Conservation (phyloP, 768 basidiomycete genomes). For the Russula compacta region DNA sequence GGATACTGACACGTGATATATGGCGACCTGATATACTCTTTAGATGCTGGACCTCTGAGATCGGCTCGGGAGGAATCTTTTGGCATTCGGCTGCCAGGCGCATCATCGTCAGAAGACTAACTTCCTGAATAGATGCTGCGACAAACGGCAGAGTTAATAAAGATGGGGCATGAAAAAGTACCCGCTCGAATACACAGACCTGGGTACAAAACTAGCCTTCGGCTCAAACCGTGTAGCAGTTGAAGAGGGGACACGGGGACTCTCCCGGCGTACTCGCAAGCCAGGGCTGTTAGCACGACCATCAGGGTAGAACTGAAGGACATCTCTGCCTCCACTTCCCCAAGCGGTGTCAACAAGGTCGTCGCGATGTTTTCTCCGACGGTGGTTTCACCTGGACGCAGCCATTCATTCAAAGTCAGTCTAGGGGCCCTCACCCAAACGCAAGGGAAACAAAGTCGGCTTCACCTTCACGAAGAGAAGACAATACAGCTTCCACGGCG, state of each 20-base stretch:
- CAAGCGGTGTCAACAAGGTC: slow-evolving; percentile 10
- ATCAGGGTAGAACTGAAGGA: slow-evolving; percentile 46
- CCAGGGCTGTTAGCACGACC: slow-evolving; percentile 58
- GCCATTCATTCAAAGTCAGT: background rate
- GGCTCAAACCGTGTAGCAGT: slow-evolving; percentile 39
- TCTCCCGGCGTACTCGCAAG: slow-evolving; percentile 49
- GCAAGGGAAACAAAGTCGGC: slow-evolving; percentile 4
- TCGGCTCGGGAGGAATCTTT: slow-evolving; percentile 39
- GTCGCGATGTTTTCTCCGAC: slow-evolving; percentile 31
- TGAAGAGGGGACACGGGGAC: slow-evolving; percentile 42
- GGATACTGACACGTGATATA: slow-evolving; percentile 42
- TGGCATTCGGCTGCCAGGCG: slow-evolving; percentile 53
- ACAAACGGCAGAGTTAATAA: background rate
- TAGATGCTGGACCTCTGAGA: slow-evolving; percentile 35
- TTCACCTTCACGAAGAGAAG: slow-evolving; percentile 42
- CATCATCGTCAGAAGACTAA: slow-evolving; percentile 62
- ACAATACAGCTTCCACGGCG: slow-evolving; percentile 48
- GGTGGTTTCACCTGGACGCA: background rate
- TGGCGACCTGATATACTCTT: slow-evolving; percentile 40
- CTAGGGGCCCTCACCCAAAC: background rate
- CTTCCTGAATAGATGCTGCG: slow-evolving; percentile 64
- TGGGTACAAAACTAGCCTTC: slow-evolving; percentile 32
- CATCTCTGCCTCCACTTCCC: slow-evolving; percentile 17
- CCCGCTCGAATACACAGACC: slow-evolving; percentile 29
- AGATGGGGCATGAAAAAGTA: slow-evolving; percentile 5